Base-by-base conservation (phyloP, 2,329 filamentous ascomycete genomes). In the Microcyclosporella mali region DNA sequence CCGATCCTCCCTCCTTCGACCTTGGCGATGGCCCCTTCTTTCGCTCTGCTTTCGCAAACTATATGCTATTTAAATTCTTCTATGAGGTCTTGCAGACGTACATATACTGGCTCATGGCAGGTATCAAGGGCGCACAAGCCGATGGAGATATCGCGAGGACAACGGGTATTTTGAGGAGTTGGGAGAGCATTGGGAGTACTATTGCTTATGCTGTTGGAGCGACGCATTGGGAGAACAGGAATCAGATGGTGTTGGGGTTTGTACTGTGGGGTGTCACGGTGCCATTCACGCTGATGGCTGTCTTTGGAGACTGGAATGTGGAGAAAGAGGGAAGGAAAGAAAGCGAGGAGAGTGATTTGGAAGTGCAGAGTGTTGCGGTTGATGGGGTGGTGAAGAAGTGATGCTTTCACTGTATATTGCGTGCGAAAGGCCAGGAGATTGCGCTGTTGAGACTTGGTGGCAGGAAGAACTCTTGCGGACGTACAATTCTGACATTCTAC, bases 171-270 rank as follows among this genome's bases (percentile, higher is more conserved):
- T 36, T 63, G 14, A 46, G 60, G 33, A 60, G 55, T 3, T 63
- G 60, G 60, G 60, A 63, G 42, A 58, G 55, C 7, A 61, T 63
- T 14, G 59, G 59, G 6, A 60, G 59, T 38, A 60, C 58, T 3
- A 55, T 62, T 45, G 58, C 60, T 7, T 63, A 62, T 19, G 58
- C 56, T 10, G 56, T 63, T 4, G 60, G 58, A 3, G 56, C 60
- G 8, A 62, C 57, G 10, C 55, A 57, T 16, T 59, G 57, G 47
- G 40, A 50, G 1, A 60, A 61, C 14, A 30, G 51, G 48, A 61
- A 61, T 29, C 58, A 62, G 45, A 62, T 62, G 60, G 53, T 57
- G 11, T 34, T 62, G 21, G 60, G 58, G 1, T 60, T 63, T 43
- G 44, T 47, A 4, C 29, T 62, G 4, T 63, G 60, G 59, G 57